Base-by-base conservation (phyloP, 2,329 filamentous ascomycete genomes). In the Fusarium clavum region DNA sequence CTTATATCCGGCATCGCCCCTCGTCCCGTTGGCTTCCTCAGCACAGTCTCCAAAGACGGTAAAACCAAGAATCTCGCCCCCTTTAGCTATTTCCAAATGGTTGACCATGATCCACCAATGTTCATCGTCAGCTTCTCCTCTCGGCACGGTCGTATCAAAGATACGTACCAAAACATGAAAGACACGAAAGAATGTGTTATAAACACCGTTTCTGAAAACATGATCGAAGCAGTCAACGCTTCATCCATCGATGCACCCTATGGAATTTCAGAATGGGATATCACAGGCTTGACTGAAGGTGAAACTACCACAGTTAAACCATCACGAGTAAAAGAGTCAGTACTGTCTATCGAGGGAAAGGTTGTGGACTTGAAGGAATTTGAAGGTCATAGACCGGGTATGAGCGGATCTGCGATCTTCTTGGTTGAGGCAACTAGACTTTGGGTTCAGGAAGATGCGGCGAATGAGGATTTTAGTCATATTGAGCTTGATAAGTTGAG, bases 371-470 rank as follows among this genome's bases (percentile, higher is more conserved):
- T 79, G 80, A 90, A 82, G 73, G 94, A 97, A 80, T 97, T 93
- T 81, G 90, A 94, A 78, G 93, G 90, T 77, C 85, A 86, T 46
- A 89, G 82, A 2, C 90, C 91, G 0, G 94, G 92, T 2, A 91
- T 90, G 81, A 94, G 90, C 82, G 91, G 90, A 2, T 89, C 91
- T 1, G 90, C 91, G 6, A 76, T 97, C 58, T 91, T 87, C 3
- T 86, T 97, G 29, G 84, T 98, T 13, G 94, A 98, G 81, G 95
- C 94, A 0, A 90, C 92, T 27, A 86, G 91, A 27, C 97, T 98
- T 76, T 98, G 94, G 94, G 94, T 90, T 2, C 83, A 94, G 53
- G 93, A 97, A 77, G 94, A 98, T 80, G 94, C 94, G 4, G 83
- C 97, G 61, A 93, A 97, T 74, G 88, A 92, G 75, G 90, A 94